phyloP scores from a whole-genome alignment of 1,284 basidiomycete genomes.

The Inonotus obliquus region DNA sequence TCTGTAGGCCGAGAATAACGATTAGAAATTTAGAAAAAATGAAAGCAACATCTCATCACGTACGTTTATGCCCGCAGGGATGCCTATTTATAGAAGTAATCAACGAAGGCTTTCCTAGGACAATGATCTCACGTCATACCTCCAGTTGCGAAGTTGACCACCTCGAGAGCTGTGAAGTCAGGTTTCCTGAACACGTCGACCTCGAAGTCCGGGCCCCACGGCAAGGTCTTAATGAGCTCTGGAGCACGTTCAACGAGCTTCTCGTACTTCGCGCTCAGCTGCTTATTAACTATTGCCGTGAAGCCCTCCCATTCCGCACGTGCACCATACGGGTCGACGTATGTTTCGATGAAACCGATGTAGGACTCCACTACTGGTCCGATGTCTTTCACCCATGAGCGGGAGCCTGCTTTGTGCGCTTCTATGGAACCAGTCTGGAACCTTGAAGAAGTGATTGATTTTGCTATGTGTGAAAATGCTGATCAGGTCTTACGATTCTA shows the following conservation, averaged over 20 bases:
- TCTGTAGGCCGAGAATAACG: constrained; percentile 35
- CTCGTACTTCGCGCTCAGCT: constrained; percentile 76
- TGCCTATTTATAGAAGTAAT: constrained; percentile 40
- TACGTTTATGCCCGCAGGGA: constrained; percentile 81
- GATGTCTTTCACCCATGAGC: constrained; percentile 79
- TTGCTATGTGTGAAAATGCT: not conserved
- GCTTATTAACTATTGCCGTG: constrained; percentile 83
- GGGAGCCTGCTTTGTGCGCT: constrained; percentile 72
- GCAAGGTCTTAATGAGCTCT: constrained; percentile 71
- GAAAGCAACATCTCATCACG: constrained; percentile 20
- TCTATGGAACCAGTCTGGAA: constrained; percentile 76
- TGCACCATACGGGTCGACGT: constrained; percentile 80
- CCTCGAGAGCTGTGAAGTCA: constrained; percentile 80
- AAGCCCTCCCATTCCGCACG: constrained; percentile 91
- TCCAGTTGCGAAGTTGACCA: constrained; percentile 76
- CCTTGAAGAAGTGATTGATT: constrained; percentile 30
- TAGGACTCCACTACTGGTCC: constrained; percentile 86
- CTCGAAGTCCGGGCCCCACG: constrained; percentile 82
- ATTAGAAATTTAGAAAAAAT: not conserved
- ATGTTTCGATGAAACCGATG: constrained; percentile 58
- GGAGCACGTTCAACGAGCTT: constrained; percentile 69
- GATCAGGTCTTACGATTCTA: constrained; percentile 55
- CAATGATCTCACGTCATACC: constrained; percentile 37
- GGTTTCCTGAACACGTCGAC: constrained; percentile 81
- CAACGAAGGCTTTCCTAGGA: not conserved